Evolutionary conservation across 495 filamentous ascomycete genomes (phyloP), one percentile per base, ranked within the genome.

Genomic region (Lepidopterella palustris): DNA sequence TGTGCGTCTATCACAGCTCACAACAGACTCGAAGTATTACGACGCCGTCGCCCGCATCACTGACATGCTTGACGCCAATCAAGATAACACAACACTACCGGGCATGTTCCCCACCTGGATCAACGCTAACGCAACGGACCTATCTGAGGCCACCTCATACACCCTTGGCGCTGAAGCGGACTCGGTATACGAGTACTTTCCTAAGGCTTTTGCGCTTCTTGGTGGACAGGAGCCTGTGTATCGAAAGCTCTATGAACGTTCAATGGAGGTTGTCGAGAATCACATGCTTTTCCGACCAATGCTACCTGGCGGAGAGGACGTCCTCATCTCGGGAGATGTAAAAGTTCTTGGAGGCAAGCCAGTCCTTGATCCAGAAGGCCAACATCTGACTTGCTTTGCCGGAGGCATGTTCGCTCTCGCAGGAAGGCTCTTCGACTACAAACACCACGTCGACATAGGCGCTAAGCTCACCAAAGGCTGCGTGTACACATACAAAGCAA

Each of bases 381-480:
- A 87, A 53, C 84, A 87, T 64, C 73, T 86, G 3, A 78, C 78
- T 23, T 87, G 84, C 67, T 87, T 81, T 61, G 73, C 81, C 10
- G 84, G 84, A 29, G 84, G 82, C 11, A 84, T 81, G 62, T 79
- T 83, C n/a, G 78, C 75, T 20, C 76, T 86, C 21, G 84, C 78
- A 0, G 80, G 82, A 0, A 81, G 82, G 58, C 68, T 86, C 3
- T 85, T 86, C 64, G 71, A 83, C 15, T 75, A 77, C 5, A 69
- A 79, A 0, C 71, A 78, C 27, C 80, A 87, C 49, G 58, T 87
- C 20, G 69, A 74, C 5, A 78, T 78, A 32, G 84, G 82, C 4
- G 74, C 74, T 2, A 78, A 80, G 59, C 71, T 84, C 23, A 77
- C 81, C 5, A 77, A 81, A 35, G 82, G 82, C 8, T 85, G 82